Evolutionary conservation across 306 rosid species (phyloP).

Genomic region (Psophocarpus tetragonolobus): DNA sequence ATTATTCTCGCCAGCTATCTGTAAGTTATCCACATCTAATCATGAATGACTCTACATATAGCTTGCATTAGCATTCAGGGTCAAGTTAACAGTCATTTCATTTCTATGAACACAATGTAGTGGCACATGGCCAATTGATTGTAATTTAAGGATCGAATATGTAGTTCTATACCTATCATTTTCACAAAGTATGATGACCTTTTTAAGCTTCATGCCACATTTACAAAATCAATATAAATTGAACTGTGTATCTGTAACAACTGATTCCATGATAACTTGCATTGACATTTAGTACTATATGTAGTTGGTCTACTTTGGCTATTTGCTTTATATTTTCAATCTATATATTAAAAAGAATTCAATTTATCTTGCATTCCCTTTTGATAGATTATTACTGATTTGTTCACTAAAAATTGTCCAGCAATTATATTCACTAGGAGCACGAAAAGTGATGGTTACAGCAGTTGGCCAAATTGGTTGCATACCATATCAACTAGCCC

Average conservation of each 20-base stretch:
- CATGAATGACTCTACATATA: background rate
- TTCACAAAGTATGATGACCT: background rate
- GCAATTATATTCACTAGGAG: conserved; percentile 81
- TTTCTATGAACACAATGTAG: background rate
- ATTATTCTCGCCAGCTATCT: conserved; percentile 62
- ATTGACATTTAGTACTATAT: background rate
- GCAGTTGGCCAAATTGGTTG: conserved; percentile 88
- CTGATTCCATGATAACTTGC: background rate
- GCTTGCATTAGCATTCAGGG: background rate
- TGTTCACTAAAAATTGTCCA: conserved; percentile 29
- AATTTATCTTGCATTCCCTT: background rate
- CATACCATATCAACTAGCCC: conserved; percentile 85
- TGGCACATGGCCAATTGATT: background rate
- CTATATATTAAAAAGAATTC: background rate
- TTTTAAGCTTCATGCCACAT: background rate
- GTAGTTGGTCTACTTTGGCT: background rate
- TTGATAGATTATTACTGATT: background rate
- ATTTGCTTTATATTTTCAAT: background rate
- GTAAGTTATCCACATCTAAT: conserved; percentile 38
- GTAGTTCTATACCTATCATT: background rate
- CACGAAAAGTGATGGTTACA: conserved; percentile 80
- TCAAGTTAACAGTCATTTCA: background rate
- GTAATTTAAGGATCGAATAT: background rate
- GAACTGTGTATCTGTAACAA: background rate
- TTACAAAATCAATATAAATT: background rate